These are phyloP conservation scores for Populus alba DNA, from an alignment of 345 rosid species.

Conservation along the genomic window DNA sequence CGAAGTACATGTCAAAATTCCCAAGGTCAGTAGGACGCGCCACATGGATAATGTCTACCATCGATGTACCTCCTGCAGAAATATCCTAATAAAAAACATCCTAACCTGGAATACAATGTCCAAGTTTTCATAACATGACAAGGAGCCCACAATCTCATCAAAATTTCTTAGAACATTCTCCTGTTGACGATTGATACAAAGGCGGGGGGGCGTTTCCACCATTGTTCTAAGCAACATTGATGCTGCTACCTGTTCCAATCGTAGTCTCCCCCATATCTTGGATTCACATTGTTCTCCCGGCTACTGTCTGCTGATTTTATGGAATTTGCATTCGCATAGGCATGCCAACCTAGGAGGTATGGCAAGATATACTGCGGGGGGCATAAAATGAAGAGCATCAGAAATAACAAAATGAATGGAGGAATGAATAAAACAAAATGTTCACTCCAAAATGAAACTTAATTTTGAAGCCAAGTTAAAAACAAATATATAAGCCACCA, in stretches of 20 bases:
- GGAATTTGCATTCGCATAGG: slow-evolving; percentile 45
- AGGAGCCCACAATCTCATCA: too few species aligned
- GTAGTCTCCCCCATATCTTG: slow-evolving; percentile 70
- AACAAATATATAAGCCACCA: too few species aligned
- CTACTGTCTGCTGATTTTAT: slow-evolving; percentile 49
- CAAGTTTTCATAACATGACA: background rate
- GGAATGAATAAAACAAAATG: background rate
- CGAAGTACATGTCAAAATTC: background rate
- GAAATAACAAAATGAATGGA: background rate
- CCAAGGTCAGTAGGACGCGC: background rate
- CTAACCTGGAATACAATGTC: background rate
- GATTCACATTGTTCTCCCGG: slow-evolving; percentile 42
- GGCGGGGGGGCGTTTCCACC: background rate
- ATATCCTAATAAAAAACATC: background rate
- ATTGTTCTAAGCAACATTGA: background rate
- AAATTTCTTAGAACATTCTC: background rate
- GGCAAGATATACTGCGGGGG: slow-evolving; percentile 71
- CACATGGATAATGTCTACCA: background rate
- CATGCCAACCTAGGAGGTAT: slow-evolving; percentile 77
- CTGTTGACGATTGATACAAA: background rate
- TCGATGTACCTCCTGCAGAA: background rate
- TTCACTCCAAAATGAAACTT: background rate
- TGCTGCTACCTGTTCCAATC: slow-evolving; percentile 65
- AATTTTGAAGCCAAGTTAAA: too few species aligned
- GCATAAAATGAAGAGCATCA: background rate